phyloP scores from a whole-genome alignment of 2,329 filamentous ascomycete genomes.

The Penicillium sp. region DNA sequence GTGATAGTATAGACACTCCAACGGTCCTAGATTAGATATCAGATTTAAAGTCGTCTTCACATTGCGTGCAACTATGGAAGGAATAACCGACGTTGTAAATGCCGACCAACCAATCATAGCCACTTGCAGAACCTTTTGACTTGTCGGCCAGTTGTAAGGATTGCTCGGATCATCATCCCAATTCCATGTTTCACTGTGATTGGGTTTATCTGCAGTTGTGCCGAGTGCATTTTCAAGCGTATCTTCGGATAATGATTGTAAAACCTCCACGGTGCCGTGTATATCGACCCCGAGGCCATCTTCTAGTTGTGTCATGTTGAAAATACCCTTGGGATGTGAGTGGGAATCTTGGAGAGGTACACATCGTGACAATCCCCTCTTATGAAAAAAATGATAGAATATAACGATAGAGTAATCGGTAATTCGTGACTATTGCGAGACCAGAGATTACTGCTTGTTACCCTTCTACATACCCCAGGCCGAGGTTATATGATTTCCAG shows the following conservation, averaged over 20 bases:
- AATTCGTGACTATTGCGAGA: not conserved
- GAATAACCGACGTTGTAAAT: constrained; percentile 15
- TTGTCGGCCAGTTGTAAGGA: constrained; percentile 19
- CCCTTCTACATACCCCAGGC: not conserved
- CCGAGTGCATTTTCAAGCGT: not conserved
- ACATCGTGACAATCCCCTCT: not conserved
- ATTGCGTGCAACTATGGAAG: not conserved
- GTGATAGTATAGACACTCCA: constrained; percentile 16
- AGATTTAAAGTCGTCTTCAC: not conserved
- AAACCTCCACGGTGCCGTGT: not conserved
- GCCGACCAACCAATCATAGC: constrained; percentile 15
- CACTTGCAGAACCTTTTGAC: constrained; percentile 11
- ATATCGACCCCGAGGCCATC: not conserved
- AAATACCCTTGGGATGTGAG: not conserved
- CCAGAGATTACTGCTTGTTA: not conserved
- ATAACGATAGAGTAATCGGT: not conserved
- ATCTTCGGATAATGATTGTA: not conserved
- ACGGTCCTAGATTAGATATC: constrained; percentile 6
- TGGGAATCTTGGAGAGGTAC: not conserved
- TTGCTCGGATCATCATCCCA: constrained; percentile 10
- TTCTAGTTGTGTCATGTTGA: not conserved
- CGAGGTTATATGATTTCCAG: not conserved
- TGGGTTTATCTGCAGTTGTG: not conserved
- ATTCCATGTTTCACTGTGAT: not conserved
- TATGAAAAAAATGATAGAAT: not conserved